Base-by-base conservation (phyloP, 805 yeast species). In the Metschnikowia amazonensis region DNA sequence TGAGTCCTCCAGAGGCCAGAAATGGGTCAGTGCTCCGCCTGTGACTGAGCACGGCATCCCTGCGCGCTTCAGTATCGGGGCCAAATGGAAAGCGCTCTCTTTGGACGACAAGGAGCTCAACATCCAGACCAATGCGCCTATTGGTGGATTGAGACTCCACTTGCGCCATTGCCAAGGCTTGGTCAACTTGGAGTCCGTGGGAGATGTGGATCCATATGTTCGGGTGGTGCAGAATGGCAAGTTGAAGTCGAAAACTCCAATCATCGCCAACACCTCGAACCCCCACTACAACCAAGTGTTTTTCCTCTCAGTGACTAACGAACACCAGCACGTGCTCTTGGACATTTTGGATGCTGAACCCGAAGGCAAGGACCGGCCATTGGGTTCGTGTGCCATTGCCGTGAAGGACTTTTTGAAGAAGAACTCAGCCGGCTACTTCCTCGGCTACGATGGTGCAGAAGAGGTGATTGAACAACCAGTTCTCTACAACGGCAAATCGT, bases 121-220 rank as follows among this genome's bases (percentile, higher is more conserved):
- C 41, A 67, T 72, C 11, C 65, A 69, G 40, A 71, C 70, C 42
- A 67, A 70, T 53, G 79, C 85, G 11, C 81, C 92, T 32, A 69
- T 86, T 49, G 95, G 92, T 53, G 81, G 80, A 33, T 60, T 81
- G 23, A 77, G 83, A 66, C 57, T 86, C 31, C 81, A 79, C 56
- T 55, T 86, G 40, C 73, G 81, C 47, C 65, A 70, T 28, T 84
- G 82, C 14, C 60, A 60, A 9, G 76, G 79, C 33, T 64, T 82
- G 54, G 68, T 74, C 53, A 69, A 81, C 54, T 65, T 84, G 54
- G 86, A 84, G 53, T 74, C 81, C 13, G 76, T 84, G 42, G 92
- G 94, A 45, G 79, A 76, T 46, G 81, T 85, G 56, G 90, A 86
- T 63, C 94, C 95, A 4, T 86, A 84, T 56, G 80, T 83, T 32